Base-by-base conservation (phyloP, 345 rosid species). In the Rhizophora apiculata region DNA sequence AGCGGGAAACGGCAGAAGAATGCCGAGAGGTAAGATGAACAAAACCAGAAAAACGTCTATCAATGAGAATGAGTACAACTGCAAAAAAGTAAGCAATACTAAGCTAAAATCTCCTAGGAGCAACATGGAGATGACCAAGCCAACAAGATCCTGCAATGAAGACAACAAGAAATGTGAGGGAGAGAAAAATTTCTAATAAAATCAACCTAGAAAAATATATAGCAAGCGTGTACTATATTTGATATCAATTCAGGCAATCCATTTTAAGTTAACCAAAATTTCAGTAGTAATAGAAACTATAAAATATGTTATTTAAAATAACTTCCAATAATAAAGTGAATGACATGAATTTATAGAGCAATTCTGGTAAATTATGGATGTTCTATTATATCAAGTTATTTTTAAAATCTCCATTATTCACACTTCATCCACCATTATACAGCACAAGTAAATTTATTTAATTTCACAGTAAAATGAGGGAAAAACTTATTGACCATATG, bases 71-170 rank as follows among this genome's bases (percentile, higher is more conserved):
- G 99, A 96, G 86, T 96, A 96, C 74, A 92, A 75, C 86, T 92
- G 99, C 71, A 96, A 98, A 74, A 96, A 82, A 63, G 97, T 89
- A 79, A 96, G 96, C 87, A 96, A 79, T 67, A 96, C 98, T 89
- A 96, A 85, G 83, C 99, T 96, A 87, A 92, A 90, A 83, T 96
- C 99, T 83, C 94, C 99, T 86, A 96, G 69, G 72, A 96, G 96
- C 82, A 96, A 80, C 89, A 89, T 85, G 46, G 99, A 96, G 77
- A 96, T 96, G 71, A 92, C 93, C 83, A 96, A 81, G 75, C 99
- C 99, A 80, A 96, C 99, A 80, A 96, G 92, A 83, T 96, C 99
- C 99, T 96, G 91, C 83, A 70, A 39, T 13, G 15, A 22, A 8
- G 22, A 22, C 53, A 55, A 32, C 1, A 3, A 30, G 69, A 54